Conservation (phyloP, 176 grass and related monocot species). For the Triticum dicoccoides region DNA sequence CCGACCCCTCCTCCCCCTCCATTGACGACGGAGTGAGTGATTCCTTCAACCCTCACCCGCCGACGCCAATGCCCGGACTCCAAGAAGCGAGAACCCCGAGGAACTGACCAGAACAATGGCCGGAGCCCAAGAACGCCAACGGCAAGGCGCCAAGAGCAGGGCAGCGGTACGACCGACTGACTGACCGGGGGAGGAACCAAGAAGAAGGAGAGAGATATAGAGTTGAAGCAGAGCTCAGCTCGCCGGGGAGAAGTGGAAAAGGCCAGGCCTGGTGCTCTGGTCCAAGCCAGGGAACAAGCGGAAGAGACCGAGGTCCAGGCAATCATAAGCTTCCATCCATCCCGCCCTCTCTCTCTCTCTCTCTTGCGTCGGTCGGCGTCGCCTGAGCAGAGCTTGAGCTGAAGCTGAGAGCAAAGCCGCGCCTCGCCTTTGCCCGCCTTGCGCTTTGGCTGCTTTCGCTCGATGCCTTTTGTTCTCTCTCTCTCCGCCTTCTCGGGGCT, state of each 20-base stretch:
- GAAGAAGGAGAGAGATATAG: neutral
- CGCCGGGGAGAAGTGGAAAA: neutral
- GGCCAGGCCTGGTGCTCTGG: conserved; percentile 25
- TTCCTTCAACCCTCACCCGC: neutral
- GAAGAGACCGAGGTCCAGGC: conserved; percentile 25
- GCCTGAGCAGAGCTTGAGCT: neutral
- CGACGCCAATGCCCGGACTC: neutral
- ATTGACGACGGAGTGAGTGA: conserved; percentile 8
- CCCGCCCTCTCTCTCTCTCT: neutral
- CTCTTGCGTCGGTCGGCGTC: neutral
- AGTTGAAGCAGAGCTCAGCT: neutral
- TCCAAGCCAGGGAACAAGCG: conserved; percentile 9
- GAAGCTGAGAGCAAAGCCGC: neutral
- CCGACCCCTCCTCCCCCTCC: conserved; percentile 40
- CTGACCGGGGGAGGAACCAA: neutral
- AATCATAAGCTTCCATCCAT: conserved; percentile 18
- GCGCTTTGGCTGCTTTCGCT: conserved; percentile 2
- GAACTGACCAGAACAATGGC: neutral
- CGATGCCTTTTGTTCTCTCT: neutral
- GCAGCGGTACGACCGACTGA: neutral
- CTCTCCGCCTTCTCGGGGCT: neutral
- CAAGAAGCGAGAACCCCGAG: neutral
- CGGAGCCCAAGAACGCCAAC: neutral
- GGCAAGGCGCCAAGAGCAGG: neutral
- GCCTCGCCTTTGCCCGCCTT: neutral